Evolutionary conservation across 2,329 filamentous ascomycete species (phyloP), one percentile per base, ranked within the genome.

Genomic region (Colletotrichum sp.): DNA sequence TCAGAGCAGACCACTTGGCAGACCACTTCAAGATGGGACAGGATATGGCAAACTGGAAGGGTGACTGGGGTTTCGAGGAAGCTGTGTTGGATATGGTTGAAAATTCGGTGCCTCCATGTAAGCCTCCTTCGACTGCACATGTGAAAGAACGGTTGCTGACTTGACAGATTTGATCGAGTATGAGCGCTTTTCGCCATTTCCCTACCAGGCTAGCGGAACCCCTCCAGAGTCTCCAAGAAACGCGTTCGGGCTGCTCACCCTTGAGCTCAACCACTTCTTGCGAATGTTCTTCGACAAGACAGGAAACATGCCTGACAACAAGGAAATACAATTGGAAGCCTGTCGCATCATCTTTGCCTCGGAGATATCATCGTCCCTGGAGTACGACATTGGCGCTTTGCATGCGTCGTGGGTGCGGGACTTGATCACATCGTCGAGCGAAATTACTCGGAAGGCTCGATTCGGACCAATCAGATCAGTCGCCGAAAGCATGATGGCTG

Each of bases 11-110:
- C 48, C 85, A 85, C 77, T 77, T 86, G 3, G 84, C 84, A 0
- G 81, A 83, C 9, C 84, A 86, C 76, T 86, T 86, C 77, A 85
- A 83, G 68, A 79, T 77, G 24, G 84, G 84, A 18, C 81, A 81
- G 43, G 81, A 79, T 66, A 86, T 86, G 84, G 81, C 82, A 43
- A 81, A 83, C 38, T 86, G 83, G 84, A 83, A 83, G 70, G 84
- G 84, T 26, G 84, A 85, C 61, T 84, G 83, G 81, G 85, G 84
- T 52, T 85, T 86, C 65, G 84, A 84, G 12, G 73, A 79, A 3
- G 79, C 80, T 10, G 79, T 85, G 16, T 71, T 82, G 38, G 81
- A 83, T 43, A 81, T 84, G 66, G 81, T 85, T 56, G 83, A 85
- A 71, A 85, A 84, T 70, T 80, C 83, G 38, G 84, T 85, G 34